phyloP scores from a whole-genome alignment of 306 rosid genomes.

The Mimosa bimucronata region DNA sequence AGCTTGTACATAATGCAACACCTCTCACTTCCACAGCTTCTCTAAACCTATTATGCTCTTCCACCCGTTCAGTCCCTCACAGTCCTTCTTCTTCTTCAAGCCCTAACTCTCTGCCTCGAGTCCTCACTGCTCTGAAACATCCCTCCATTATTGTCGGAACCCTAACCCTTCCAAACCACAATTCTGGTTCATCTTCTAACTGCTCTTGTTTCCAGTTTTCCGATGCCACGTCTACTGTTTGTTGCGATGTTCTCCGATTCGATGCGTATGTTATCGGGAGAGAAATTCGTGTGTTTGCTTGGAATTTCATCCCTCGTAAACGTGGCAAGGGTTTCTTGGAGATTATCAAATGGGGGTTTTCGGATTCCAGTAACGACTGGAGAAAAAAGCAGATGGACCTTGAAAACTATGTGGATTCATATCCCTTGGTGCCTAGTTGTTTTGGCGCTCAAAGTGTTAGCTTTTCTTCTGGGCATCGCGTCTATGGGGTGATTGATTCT shows the following conservation, averaged over 20 bases:
- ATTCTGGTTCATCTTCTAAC: conserved; percentile 14
- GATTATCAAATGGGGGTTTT: conserved; percentile 71
- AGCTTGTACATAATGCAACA: conserved; percentile 49
- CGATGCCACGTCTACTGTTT: conserved; percentile 61
- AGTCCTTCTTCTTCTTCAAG: conserved; percentile 18
- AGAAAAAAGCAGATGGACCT: conserved; percentile 7
- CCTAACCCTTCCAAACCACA: conserved; percentile 50
- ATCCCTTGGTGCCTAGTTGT: conserved; percentile 39
- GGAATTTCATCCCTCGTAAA: conserved; percentile 82
- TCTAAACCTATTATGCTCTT: conserved; percentile 19
- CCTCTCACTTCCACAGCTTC: conserved; percentile 62
- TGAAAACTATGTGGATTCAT: conserved; percentile 19
- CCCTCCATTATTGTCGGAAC: conserved; percentile 63
- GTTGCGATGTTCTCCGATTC: conserved; percentile 78
- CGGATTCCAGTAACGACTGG: conserved; percentile 33
- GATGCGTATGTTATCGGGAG: conserved; percentile 45
- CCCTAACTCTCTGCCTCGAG: conserved; percentile 26
- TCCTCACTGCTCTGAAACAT: conserved; percentile 53
- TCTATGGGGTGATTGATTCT: conserved; percentile 61
- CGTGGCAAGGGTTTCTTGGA: conserved; percentile 60
- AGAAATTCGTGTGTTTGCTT: conserved; percentile 58
- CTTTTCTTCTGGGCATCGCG: conserved; percentile 42
- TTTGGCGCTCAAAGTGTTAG: conserved; percentile 15
- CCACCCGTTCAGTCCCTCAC: conserved; percentile 30
- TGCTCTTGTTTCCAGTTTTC: conserved; percentile 81